Conservation (phyloP, 2,329 filamentous ascomycete genomes). For the Monilinia aucupariae region DNA sequence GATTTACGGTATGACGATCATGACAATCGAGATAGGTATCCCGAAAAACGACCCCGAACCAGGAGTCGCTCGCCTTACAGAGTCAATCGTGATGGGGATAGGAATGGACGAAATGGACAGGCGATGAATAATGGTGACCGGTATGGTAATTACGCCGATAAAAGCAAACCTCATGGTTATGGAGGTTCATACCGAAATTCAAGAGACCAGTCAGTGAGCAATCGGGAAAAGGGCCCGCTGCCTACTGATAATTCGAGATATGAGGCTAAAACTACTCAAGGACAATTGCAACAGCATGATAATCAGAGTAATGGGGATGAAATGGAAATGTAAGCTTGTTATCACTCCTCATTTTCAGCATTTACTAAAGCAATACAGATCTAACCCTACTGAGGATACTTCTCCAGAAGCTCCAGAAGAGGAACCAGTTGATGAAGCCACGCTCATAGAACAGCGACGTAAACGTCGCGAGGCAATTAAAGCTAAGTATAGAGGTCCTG, state of each 20-base stretch:
- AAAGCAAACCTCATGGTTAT: conserved; percentile 31
- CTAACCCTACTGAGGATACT: conserved; percentile 29
- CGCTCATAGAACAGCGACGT: conserved; percentile 77
- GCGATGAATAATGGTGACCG: conserved; percentile 25
- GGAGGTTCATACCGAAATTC: conserved; percentile 44
- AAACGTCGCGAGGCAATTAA: conserved; percentile 79
- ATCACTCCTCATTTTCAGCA: neutral
- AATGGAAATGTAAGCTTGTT: conserved; percentile 38
- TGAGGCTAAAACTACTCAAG: conserved; percentile 64
- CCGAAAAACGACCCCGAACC: conserved; percentile 51
- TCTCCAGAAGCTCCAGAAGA: conserved; percentile 44
- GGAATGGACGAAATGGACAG: conserved; percentile 23
- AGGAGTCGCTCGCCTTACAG: conserved; percentile 45
- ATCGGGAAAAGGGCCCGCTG: conserved; percentile 55
- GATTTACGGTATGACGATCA: conserved; percentile 47
- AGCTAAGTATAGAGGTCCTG: conserved; percentile 69
- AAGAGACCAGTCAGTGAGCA: conserved; percentile 58
- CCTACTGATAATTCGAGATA: conserved; percentile 53
- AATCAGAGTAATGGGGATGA: conserved; percentile 35
- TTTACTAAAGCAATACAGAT: conserved; percentile 24
- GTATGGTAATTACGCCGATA: conserved; percentile 21
- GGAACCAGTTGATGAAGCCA: conserved; percentile 69
- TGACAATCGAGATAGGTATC: conserved; percentile 45
- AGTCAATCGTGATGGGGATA: conserved; percentile 34
- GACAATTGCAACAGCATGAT: conserved; percentile 49